Conservation (phyloP, 805 yeast species). For the Candida vartiovaarae region DNA sequence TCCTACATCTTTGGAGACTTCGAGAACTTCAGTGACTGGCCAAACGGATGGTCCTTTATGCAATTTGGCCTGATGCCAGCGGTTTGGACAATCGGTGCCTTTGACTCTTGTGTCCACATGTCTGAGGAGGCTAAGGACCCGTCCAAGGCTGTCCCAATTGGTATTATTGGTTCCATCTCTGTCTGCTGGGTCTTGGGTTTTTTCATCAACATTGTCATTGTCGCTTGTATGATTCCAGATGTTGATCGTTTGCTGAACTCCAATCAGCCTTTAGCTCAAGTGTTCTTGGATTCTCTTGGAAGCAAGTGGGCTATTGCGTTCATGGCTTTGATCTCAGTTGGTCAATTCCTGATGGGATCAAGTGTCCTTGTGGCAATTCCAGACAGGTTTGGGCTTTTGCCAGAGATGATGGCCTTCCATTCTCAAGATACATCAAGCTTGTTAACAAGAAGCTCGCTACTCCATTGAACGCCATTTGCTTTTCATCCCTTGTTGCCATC, state of each 20-base stretch:
- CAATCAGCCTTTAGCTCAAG: slow-evolving; percentile 56
- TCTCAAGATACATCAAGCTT: slow-evolving; percentile 46
- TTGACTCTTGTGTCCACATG: slow-evolving; percentile 66
- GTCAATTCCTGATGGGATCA: slow-evolving; percentile 63
- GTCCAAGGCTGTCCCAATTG: slow-evolving; percentile 53
- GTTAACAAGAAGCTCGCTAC: slow-evolving; percentile 50
- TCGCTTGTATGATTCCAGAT: slow-evolving; percentile 46
- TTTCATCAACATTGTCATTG: slow-evolving; percentile 43
- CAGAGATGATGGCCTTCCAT: slow-evolving; percentile 69
- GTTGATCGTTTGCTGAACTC: slow-evolving; percentile 35
- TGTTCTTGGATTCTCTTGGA: slow-evolving; percentile 55
- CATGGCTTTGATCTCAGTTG: slow-evolving; percentile 48
- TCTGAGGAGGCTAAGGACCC: slow-evolving; percentile 64
- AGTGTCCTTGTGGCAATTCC: slow-evolving; percentile 54
- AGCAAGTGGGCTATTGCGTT: slow-evolving; percentile 61
- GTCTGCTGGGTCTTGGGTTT: slow-evolving; percentile 54
- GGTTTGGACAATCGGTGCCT: slow-evolving; percentile 70
- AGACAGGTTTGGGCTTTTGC: slow-evolving; percentile 73
- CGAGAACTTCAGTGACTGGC: slow-evolving; percentile 45
- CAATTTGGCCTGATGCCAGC: slow-evolving; percentile 52
- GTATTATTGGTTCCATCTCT: slow-evolving; percentile 50
- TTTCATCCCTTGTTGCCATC: slow-evolving; percentile 30
- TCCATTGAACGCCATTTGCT: slow-evolving; percentile 57
- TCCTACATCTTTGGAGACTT: slow-evolving; percentile 48
- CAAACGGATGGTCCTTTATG: slow-evolving; percentile 48